A percentile compares a stretch with the other conserved stretches of the same genome.
These are phyloP conservation scores for Hymenochaete sp. DNA, from an alignment of 1,284 basidiomycete genomes.

Conservation along the genomic window DNA sequence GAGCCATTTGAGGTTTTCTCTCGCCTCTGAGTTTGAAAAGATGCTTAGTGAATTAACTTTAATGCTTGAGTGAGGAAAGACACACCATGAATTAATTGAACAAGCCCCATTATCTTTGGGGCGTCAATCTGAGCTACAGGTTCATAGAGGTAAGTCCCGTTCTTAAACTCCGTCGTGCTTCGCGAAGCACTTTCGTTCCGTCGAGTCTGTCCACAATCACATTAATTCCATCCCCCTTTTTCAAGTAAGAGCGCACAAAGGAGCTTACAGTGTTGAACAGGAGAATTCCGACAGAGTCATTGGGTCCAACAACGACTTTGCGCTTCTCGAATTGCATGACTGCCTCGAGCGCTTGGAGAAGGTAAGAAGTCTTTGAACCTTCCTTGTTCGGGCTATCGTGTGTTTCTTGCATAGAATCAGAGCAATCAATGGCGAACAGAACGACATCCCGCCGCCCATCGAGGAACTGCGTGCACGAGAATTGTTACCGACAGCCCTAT, in stretches of 20 bases:
- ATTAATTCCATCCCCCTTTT: constrained; percentile 2
- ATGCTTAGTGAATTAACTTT: background rate
- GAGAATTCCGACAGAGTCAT: constrained; percentile 82
- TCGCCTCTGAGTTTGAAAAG: constrained; percentile 35
- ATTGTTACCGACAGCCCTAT: constrained; percentile 1
- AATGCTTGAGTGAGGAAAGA: background rate
- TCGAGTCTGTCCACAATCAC: constrained; percentile 24
- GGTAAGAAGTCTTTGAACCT: constrained; percentile 52
- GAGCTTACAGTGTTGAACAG: constrained; percentile 86
- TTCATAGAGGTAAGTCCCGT: constrained; percentile 68
- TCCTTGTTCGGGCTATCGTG: constrained; percentile 53
- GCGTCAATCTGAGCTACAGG: constrained; percentile 72
- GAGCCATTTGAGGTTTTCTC: constrained; percentile 48
- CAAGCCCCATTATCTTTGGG: constrained; percentile 68
- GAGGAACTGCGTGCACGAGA: constrained; percentile 40
- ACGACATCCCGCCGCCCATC: constrained; percentile 77
- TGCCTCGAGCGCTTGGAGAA: constrained; percentile 68
- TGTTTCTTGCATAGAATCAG: constrained; percentile 76
- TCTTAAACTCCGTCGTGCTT: constrained; percentile 61
- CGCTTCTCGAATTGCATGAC: constrained; percentile 81
- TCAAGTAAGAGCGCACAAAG: no score
- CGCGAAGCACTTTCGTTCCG: constrained; percentile 41
- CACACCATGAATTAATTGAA: constrained; percentile 61
- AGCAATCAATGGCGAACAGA: constrained; percentile 91
- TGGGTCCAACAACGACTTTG: constrained; percentile 83